Evolutionary conservation across 208 protist species (phyloP), one percentile per base, ranked within the genome.

Genomic region (Leishmania braziliensis): DNA sequence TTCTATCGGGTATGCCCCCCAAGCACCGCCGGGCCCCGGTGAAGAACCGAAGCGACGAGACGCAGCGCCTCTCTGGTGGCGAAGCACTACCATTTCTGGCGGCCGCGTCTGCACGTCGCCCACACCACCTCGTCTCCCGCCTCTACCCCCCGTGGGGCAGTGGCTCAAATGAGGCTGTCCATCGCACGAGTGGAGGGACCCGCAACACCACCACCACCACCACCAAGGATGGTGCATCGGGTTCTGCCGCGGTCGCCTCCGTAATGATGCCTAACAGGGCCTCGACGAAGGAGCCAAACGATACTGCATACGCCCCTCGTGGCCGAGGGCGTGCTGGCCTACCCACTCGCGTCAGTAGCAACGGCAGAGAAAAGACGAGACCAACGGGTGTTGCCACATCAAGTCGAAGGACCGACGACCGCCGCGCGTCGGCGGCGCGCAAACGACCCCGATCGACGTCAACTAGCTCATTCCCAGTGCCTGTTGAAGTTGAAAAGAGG

Each of bases 1-100:
- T 29, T 36, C 39, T 82, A 56, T 85, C 66, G 51, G 65, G 54
- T 80, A 87, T 87, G 84, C 84, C 84, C n/a, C 79, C 84, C 9
- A 87, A 79, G 73, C 53, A 62, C 16, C 66, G 75, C 6, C 62
- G 58, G 16, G 48, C 14, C 12, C 2, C 46, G 5, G 54, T 66
- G 53, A 33, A 8, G 12, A 23, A 51, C 46, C 66, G 53, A 39
- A 60, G 14, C 26, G 77, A 82, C 9, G 84, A 84, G 54, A 81
- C 80, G 36, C 76, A 81, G 69, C 79, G 84, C 9, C 73, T 82
- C 46, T 50, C 71, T 3, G 78, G 10, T 12, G 70, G 36, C 20
- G 53, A 20, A 12, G 48, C n/a, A 14, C 23, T 50, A 12, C 58
- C 75, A 29, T 78, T 51, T 18, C 20, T 23, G 20, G 53, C 77